Base-by-base conservation (phyloP, 2,329 filamentous ascomycete genomes). In the Phoma sp. region DNA sequence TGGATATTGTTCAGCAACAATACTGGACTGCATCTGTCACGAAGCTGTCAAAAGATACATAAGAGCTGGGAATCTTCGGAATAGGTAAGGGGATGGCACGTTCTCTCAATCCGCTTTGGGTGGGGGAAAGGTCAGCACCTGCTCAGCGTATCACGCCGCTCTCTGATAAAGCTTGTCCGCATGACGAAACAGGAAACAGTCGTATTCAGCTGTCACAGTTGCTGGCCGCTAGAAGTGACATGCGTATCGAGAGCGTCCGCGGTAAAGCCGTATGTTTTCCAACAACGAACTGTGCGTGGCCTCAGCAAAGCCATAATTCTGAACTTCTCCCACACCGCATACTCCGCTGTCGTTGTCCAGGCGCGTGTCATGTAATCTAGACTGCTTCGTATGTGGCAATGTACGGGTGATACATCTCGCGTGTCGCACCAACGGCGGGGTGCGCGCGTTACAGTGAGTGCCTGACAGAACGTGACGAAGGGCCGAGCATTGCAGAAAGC, bases 381-480 rank as follows among this genome's bases (percentile, higher is more conserved):
- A 4, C 31, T 55, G 35, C 37, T 24, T 51, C 38, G 43, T 51
- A 57, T 51, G 47, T 17, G 41, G 37, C 47, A 35, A 17, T 44
- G 45, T 21, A 29, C 41, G 45, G 52, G 41, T 55, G 52, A 55
- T 50, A 55, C 52, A 43, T 39, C 32, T 41, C 31, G 48, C 29
- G 39, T 36, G 53, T 57, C 45, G 48, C 53, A 57, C 53, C 53
- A 57, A 43, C 27, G 12, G 53, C 24, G 48, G 53, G 39, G 48
- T 46, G 37, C 39, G 36, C 39, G 36, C 43, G 35, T 56, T 35
- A 43, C 32, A 48, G 19, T 38, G 43, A 48, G 19, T 38, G 43
- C 43, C 53, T 51, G 53, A 57, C 53, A 57, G 41, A 56, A 56
- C 53, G 53, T 56, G 53, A 56, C 37, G 17, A 47, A 46, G 43